phyloP scores from a whole-genome alignment of 768 basidiomycete species.

The Lyophyllum decastes region DNA sequence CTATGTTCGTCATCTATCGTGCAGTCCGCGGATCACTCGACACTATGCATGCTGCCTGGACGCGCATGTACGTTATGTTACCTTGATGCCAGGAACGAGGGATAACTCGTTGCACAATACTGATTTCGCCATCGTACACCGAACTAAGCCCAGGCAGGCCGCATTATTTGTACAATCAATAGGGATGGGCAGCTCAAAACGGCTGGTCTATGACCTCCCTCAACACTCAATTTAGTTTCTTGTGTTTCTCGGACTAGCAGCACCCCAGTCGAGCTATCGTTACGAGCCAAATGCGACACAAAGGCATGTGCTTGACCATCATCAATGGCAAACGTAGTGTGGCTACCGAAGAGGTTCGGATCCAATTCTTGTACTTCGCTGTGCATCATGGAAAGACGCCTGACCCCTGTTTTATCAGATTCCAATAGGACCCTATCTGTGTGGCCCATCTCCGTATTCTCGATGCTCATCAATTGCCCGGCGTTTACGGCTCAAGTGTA shows the following conservation, averaged over 20 bases:
- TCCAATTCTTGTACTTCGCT: not conserved
- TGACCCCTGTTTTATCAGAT: slow-evolving; percentile 12
- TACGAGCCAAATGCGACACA: not conserved
- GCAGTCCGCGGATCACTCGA: slow-evolving; percentile 22
- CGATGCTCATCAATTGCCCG: slow-evolving; percentile 10
- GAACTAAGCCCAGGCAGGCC: not conserved
- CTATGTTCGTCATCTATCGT: slow-evolving; percentile 15
- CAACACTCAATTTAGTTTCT: not conserved
- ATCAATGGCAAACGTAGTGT: not conserved
- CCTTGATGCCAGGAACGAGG: slow-evolving; percentile 1
- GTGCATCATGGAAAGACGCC: not conserved
- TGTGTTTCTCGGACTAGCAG: not conserved
- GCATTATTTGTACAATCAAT: no score
- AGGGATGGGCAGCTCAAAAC: not conserved
- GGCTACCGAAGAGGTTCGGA: not conserved
- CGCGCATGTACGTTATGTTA: slow-evolving; percentile 13
- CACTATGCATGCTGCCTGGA: slow-evolving; percentile 8
- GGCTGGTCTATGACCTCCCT: not conserved
- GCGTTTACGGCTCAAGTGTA: slow-evolving; percentile 8
- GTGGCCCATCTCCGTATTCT: not conserved
- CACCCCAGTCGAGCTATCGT: not conserved
- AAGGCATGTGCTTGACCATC: not conserved
- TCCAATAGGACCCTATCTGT: not conserved
- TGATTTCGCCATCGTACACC: not conserved
- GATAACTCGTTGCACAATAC: not conserved